Base-by-base conservation (phyloP, 106 monocot species). In the Dactylorhiza incarnata region DNA sequence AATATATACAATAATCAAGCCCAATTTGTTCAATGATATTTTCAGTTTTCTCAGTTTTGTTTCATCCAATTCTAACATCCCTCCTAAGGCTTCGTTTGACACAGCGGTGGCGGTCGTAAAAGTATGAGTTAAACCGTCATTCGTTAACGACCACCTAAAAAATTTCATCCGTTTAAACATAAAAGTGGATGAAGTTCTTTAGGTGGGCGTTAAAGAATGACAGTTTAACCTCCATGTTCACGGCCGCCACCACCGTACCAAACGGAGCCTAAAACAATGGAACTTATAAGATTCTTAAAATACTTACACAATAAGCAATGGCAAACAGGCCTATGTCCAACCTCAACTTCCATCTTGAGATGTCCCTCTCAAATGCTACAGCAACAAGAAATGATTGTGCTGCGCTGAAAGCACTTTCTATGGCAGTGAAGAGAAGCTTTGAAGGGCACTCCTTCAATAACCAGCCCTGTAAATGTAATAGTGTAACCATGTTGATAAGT, bases 371-470 rank as follows among this genome's bases (percentile, higher is more conserved):
- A 52, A 87, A 81, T 12, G 49, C 56, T 16, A 83, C 17, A 0
- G 87, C 87, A 13, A 81, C 73, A 25, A 87, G 5, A 45, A 90
- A 76, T 9, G 85, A 68, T 54, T 87, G 84, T 9, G 85, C 4
- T 19, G 80, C 75, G 80, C 85, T 90, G 50, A 84, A 83, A 23
- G 81, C 22, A 73, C 81, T 80, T 54, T 79, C 78, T 46, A 85
- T 15, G 29, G 87, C 71, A 1, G 82, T 85, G 48, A 85, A 68
- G 19, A 87, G 82, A 63, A 90, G 81, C 80, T 87, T 87, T 2
- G 82, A 75, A 58, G 86, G 77, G 62, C 74, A 90, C 71, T 87
- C 87, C 8, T 73, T 83, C 37, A 90, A 29, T 29, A 90, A 9
- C 13, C 77, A 13, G 1, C 87, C 87, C 89, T 90, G 77, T 7